Percentiles rank a stretch among this genome's conserved stretches.
Evolutionary conservation across 495 filamentous ascomycete genomes (phyloP).

Genomic region (Poronia punctata): DNA sequence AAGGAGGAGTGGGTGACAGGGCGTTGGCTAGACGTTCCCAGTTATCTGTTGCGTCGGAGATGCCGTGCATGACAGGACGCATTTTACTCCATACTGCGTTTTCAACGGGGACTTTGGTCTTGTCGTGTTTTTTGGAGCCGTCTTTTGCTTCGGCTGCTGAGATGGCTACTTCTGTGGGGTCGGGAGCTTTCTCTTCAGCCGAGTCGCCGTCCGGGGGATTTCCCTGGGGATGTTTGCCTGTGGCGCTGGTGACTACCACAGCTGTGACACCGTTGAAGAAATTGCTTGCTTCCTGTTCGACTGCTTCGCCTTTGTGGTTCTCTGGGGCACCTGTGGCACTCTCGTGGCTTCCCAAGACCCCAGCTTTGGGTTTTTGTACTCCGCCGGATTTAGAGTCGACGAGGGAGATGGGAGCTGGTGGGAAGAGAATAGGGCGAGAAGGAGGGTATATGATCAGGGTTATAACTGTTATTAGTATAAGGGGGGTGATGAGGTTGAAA

Average conservation of each 20-base stretch:
- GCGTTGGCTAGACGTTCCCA: conserved; percentile 81
- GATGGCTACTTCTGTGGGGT: conserved; percentile 51
- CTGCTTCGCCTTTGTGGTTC: conserved; percentile 78
- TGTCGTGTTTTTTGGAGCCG: conserved; percentile 53
- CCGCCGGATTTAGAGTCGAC: conserved; percentile 57
- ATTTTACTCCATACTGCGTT: conserved; percentile 70
- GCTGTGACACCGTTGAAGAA: conserved; percentile 70
- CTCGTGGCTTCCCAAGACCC: conserved; percentile 67
- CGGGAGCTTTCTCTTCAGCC: conserved; percentile 46
- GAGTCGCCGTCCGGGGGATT: conserved; percentile 36
- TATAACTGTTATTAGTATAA: conserved; percentile 49
- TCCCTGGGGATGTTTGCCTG: conserved; percentile 60
- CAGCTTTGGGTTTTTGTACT: conserved; percentile 61
- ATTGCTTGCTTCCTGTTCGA: conserved; percentile 78
- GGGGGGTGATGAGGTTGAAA: conserved; percentile 65
- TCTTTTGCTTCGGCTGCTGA: conserved; percentile 53
- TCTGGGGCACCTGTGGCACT: conserved; percentile 77
- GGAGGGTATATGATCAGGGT: conserved; percentile 61
- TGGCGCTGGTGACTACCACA: conserved; percentile 67
- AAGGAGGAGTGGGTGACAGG: conserved; percentile 71
- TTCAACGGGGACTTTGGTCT: conserved; percentile 79
- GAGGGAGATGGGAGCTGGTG: conserved; percentile 60
- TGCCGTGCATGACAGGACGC: conserved; percentile 66
- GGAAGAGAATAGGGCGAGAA: conserved; percentile 61
- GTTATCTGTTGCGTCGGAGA: conserved; percentile 66